Conservation (phyloP, 176 grass and related monocot genomes). For the Alloteropsis semialata region DNA sequence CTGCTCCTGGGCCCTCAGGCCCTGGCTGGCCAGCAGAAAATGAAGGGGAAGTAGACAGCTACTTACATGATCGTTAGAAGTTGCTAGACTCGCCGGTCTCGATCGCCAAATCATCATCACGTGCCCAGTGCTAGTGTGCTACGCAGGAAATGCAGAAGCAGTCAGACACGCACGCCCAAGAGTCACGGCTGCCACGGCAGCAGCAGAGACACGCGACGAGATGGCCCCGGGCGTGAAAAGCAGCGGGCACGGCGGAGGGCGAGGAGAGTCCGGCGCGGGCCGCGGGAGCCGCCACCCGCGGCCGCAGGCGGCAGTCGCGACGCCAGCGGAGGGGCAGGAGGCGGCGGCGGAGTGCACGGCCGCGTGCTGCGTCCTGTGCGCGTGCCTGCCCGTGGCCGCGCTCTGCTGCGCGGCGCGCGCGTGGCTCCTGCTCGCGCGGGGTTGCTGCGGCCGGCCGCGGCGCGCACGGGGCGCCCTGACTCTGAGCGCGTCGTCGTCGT, state of each 20-base stretch:
- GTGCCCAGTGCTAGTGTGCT: too few relatives aligned
- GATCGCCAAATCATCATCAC: not conserved
- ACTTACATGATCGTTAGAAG: not conserved
- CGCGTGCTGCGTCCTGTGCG: constrained; percentile 35
- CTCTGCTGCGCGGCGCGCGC: constrained; percentile 32
- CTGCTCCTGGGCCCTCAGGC: not conserved
- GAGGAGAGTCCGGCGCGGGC: not conserved
- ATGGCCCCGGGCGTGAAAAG: not conserved
- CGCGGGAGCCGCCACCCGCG: not conserved
- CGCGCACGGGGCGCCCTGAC: not conserved
- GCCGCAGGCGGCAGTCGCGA: not conserved
- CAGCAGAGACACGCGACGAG: not conserved
- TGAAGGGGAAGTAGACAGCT: not conserved
- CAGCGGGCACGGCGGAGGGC: not conserved
- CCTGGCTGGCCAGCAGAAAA: not conserved
- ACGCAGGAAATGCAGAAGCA: not conserved
- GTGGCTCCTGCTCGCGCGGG: constrained; percentile 17
- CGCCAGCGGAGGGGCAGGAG: not conserved
- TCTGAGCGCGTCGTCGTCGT: constrained; percentile 4
- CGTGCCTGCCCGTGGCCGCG: constrained; percentile 44
- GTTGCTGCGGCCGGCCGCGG: not conserved
- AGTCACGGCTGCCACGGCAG: not conserved
- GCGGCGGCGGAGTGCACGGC: constrained; percentile 41
- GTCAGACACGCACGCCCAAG: not conserved
- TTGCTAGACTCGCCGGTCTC: not conserved